These are phyloP conservation scores for Thalassiosira pacifica DNA, from an alignment of 352 stramenopile genomes.

Conservation along the genomic window DNA sequence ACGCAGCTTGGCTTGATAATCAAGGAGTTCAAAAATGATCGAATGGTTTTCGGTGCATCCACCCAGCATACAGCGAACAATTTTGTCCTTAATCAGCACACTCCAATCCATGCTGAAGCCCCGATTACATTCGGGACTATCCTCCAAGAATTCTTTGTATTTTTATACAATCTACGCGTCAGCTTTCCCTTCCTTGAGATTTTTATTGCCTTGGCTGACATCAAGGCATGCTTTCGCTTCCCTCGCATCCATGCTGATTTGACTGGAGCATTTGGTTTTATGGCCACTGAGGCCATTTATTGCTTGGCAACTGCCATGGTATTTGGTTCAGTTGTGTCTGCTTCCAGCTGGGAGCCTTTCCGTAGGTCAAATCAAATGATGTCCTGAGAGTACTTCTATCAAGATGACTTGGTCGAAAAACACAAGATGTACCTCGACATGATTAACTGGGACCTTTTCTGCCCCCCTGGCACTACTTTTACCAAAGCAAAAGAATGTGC, in stretches of 20 bases:
- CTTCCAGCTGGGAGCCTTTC: conserved; percentile 47
- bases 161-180: conserved; percentile 39
- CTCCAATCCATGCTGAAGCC: conserved; percentile 1
- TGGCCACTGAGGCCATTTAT: background rate
- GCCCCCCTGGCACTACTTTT: background rate
- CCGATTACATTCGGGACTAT: conserved; percentile 45
- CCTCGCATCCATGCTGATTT: conserved; percentile 27
- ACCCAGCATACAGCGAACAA: conserved; percentile 4
- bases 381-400: background rate
- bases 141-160: background rate
- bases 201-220: conserved; percentile 9
- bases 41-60: conserved; percentile 46
- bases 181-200: conserved; percentile 16
- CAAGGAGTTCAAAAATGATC: conserved; percentile 11
- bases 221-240: conserved; percentile 47
- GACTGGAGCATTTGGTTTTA: conserved; percentile 45
- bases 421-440: conserved; percentile 25
- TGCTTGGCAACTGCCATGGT: conserved; percentile 46
- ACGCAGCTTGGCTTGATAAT: conserved; percentile 31
- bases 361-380: conserved; percentile 27
- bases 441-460: conserved; percentile 16
- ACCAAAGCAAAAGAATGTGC: background rate
- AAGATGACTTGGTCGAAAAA: conserved; percentile 28
- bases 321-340: conserved; percentile 34
- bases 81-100: conserved; percentile 41